Conservation (phyloP, 208 protist genomes). For the Trypanosomatidae sp. region DNA sequence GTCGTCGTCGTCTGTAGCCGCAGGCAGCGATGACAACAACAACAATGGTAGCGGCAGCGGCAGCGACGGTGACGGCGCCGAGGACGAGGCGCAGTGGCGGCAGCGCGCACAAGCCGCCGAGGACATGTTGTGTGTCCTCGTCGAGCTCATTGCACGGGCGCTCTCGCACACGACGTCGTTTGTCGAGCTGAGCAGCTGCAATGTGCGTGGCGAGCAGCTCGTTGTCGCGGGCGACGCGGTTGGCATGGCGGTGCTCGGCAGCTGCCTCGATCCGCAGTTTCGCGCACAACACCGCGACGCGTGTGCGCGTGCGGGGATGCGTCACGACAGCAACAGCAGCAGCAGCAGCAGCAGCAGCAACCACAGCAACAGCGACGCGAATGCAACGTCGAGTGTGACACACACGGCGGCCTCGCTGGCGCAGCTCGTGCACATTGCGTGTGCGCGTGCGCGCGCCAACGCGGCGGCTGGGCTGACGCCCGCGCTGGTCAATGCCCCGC, state of each 20-base stretch:
- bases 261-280: conserved; percentile 82
- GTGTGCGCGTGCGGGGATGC: conserved; percentile 11
- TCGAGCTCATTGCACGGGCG: conserved; percentile 53
- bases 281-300: conserved; percentile 30
- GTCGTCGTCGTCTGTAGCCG: no score
- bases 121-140: conserved; percentile 56
- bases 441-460: conserved; percentile 36
- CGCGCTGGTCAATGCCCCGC: conserved; percentile 15
- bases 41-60: no score
- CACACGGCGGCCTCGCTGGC: no score
- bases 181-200: conserved; percentile 73
- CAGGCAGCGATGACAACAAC: no score
- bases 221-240: conserved; percentile 70
- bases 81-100: no score
- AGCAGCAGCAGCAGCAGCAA: no score
- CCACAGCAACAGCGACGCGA: no score
- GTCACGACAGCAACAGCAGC: no score
- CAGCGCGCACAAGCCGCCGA: conserved; percentile 25
- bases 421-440: conserved; percentile 18
- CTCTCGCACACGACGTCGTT: conserved; percentile 66
- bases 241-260: conserved; percentile 58
- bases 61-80: no score
- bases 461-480: conserved; percentile 46
- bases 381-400: no score
- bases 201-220: conserved; percentile 67